Conservation (phyloP, 2,329 filamentous ascomycete genomes). For the Aspergillus flavus region DNA sequence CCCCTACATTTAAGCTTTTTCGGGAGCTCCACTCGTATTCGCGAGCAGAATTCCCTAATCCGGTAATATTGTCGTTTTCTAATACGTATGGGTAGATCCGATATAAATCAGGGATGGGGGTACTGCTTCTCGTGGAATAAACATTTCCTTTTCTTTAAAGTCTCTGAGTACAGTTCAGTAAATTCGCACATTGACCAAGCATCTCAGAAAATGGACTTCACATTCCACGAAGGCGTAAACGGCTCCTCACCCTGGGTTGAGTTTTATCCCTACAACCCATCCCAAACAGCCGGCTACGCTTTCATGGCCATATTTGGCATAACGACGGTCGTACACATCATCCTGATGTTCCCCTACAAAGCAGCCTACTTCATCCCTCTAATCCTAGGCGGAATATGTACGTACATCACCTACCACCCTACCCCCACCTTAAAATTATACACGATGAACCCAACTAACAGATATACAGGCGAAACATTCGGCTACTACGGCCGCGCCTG, state of each 20-base stretch:
- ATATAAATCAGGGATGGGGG: neutral
- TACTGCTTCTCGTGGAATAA: neutral
- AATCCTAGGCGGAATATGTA: conserved; percentile 41
- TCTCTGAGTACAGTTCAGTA: too few species aligned
- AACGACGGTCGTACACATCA: conserved; percentile 31
- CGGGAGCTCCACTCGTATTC: conserved; percentile 28
- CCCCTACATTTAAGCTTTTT: conserved; percentile 11
- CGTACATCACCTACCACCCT: conserved; percentile 9
- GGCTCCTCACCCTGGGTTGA: conserved; percentile 36
- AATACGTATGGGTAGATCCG: neutral
- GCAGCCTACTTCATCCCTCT: conserved; percentile 43
- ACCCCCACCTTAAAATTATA: too few species aligned
- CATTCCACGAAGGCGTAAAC: conserved; percentile 33
- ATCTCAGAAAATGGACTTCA: conserved; percentile 32
- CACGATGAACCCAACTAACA: neutral
- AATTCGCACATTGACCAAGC: neutral
- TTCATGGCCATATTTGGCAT: conserved; percentile 40
- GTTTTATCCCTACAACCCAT: conserved; percentile 42
- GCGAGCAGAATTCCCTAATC: conserved; percentile 28
- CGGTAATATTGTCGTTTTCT: conserved; percentile 15
- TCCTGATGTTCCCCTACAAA: conserved; percentile 33
- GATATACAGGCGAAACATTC: conserved; percentile 35
- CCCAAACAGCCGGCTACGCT: conserved; percentile 36
- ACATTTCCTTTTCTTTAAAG: too few species aligned
- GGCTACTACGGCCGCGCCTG: conserved; percentile 42